phyloP scores from a whole-genome alignment of 805 yeast genomes.

The Candida sithepensis region DNA sequence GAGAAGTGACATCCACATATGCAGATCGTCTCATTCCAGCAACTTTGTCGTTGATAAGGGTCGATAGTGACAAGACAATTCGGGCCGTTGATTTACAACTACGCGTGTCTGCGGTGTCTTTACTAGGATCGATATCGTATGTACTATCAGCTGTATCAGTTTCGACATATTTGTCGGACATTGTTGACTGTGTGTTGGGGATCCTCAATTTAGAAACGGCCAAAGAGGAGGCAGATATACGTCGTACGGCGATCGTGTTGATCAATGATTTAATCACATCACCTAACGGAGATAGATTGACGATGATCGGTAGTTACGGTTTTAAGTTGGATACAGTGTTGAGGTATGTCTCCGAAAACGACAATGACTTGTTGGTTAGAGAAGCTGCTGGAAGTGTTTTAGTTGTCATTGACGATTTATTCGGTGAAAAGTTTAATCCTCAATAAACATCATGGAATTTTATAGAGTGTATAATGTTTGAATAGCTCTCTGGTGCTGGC shows the following conservation, averaged over 20 bases:
- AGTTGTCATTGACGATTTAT: constrained; percentile 25
- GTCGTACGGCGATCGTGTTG: constrained; percentile 73
- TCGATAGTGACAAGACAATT: background rate
- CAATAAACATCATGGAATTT: background rate
- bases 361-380: constrained; percentile 53
- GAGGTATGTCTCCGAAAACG: constrained; percentile 43
- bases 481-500: background rate
- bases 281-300: constrained; percentile 34
- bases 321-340: constrained; percentile 39
- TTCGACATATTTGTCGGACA: constrained; percentile 43
- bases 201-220: constrained; percentile 56
- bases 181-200: constrained; percentile 76
- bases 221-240: constrained; percentile 49
- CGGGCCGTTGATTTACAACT: constrained; percentile 48
- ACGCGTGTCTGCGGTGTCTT: constrained; percentile 83
- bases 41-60: constrained; percentile 34
- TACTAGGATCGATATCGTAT: constrained; percentile 70
- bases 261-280: constrained; percentile 56
- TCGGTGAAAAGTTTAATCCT: constrained; percentile 12
- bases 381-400: constrained; percentile 50
- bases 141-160: constrained; percentile 56
- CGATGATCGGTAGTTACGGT: constrained; percentile 49
- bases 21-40: constrained; percentile 36
- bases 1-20: constrained; percentile 39
- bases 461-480: background rate